Base-by-base conservation (phyloP, 2,329 filamentous ascomycete genomes). In the Hymenoscyphus fructigenus region DNA sequence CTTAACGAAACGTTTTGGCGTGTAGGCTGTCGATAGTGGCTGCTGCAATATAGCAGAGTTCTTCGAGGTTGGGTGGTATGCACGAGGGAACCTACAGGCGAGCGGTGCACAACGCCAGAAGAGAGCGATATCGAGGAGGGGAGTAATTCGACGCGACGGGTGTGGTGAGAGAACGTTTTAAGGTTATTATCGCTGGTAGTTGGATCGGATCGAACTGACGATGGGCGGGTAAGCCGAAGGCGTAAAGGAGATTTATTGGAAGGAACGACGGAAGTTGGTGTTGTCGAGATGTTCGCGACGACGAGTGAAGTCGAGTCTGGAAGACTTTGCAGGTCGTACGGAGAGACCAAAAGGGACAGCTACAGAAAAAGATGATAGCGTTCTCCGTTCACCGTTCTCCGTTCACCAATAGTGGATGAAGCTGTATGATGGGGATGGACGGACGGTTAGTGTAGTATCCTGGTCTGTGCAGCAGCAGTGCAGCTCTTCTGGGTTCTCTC, bases 11-110 rank as follows among this genome's bases (percentile, higher is more conserved):
- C 56, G 47, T 36, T 38, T 36, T 57, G 34, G 41, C 32, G 50
- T 47, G 57, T 55, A 60, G 17, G 58, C 26, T 28, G 60, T 60
- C 26, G 59, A 66, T 62, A 63, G 26, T 60, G 50, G 26, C 26
- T 50, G 32, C 17, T 58, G 62, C 57, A 62, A 64, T 68, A 70
- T 70, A 64, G 62, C n/a, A n/a, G 20, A 55, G 36, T 29, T 57
- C 38, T 61, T 58, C 26, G 59, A 55, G 34, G 38, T 26, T n/a
- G n/a, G n/a, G 34, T 29, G 61, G 61, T 63, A 50, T 50, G 44
- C 44, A 65, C 55, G 59, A 66, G 57, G 61, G 59, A 60, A 65
- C 62, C 55, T 69, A 67, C 68, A 67, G 69, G 28, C 55, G 61
- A 23, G 55, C 17, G 55, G 67, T 66, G 53, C 59, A 67, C 68